A percentile compares a stretch with the other conserved stretches of the same genome.
Evolutionary conservation across 495 filamentous ascomycete genomes (phyloP).

Genomic region (Xylaria scruposa): DNA sequence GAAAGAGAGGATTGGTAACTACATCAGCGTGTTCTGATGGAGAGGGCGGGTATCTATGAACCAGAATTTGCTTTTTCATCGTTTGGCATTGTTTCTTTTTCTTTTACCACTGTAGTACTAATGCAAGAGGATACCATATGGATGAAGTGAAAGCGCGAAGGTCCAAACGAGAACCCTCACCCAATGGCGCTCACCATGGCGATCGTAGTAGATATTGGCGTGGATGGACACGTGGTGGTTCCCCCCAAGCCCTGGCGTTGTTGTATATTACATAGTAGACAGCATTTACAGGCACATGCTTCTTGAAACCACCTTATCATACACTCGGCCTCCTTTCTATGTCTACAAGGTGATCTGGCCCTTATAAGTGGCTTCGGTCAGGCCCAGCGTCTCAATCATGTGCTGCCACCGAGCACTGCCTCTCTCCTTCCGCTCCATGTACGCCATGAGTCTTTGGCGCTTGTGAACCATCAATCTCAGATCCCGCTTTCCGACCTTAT

Average conservation of each 20-base stretch:
- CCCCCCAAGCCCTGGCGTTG: slow-evolving; percentile 25
- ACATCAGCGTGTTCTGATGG: slow-evolving; percentile 87
- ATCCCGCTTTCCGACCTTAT: slow-evolving; percentile 95
- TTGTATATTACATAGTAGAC: slow-evolving; percentile 38
- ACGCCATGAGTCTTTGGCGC: slow-evolving; percentile 84
- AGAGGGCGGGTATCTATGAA: slow-evolving; percentile 25
- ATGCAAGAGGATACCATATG: slow-evolving; percentile 29
- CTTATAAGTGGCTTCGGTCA: slow-evolving; percentile 87
- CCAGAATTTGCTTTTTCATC: slow-evolving; percentile 11
- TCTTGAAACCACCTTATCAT: slow-evolving; percentile 28
- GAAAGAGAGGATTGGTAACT: slow-evolving; percentile 98
- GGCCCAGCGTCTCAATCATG: slow-evolving; percentile 77
- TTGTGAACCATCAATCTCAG: slow-evolving; percentile 83
- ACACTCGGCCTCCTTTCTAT: slow-evolving; percentile 11
- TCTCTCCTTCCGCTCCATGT: slow-evolving; percentile 86
- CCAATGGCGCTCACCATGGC: slow-evolving; percentile 17
- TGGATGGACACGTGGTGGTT: slow-evolving; percentile 14
- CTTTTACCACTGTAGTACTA: slow-evolving; percentile 29
- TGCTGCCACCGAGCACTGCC: slow-evolving; percentile 89
- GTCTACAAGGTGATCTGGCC: slow-evolving; percentile 79
- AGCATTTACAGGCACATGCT: slow-evolving; percentile 29
- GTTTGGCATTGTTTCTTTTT: slow-evolving; percentile 16
- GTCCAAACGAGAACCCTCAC: slow-evolving; percentile 4
- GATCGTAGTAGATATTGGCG: slow-evolving; percentile 21
- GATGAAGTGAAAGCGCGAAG: slow-evolving; percentile 23